phyloP scores from a whole-genome alignment of 371 early-diverging fungal genomes.

The Zancudomyces culisetae region DNA sequence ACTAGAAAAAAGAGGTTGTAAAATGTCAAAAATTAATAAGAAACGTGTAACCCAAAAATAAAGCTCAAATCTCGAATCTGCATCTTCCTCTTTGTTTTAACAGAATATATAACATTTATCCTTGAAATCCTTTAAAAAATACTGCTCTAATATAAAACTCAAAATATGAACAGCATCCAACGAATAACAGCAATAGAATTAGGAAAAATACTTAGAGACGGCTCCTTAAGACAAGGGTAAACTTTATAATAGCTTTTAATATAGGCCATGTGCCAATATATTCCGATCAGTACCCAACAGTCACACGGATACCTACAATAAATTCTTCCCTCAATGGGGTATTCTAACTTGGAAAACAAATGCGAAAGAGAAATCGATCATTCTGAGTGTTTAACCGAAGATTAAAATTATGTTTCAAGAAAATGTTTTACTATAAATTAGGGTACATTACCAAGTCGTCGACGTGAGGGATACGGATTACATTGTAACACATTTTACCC shows the following conservation, averaged over 20 bases:
- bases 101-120: no score
- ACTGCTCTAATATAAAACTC: no score
- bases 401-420: no score
- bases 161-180: no score
- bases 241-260: neutral
- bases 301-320: no score
- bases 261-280: neutral
- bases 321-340: neutral
- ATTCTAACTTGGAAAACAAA: neutral
- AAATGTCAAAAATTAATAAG: no score
- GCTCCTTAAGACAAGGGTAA: neutral
- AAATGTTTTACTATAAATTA: neutral
- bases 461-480: conserved; percentile 69
- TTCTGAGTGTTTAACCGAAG: neutral
- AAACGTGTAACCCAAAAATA: no score
- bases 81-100: no score
- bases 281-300: no score
- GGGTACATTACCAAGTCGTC: conserved; percentile 41
- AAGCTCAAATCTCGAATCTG: no score
- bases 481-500: conserved; percentile 20
- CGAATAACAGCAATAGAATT: neutral
- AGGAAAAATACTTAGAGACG: neutral
- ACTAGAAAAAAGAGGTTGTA: no score
- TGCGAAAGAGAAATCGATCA: neutral
- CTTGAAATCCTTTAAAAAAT: no score